These are phyloP conservation scores for Termitomyces sp. DNA, from an alignment of 768 basidiomycete species.

Conservation along the genomic window DNA sequence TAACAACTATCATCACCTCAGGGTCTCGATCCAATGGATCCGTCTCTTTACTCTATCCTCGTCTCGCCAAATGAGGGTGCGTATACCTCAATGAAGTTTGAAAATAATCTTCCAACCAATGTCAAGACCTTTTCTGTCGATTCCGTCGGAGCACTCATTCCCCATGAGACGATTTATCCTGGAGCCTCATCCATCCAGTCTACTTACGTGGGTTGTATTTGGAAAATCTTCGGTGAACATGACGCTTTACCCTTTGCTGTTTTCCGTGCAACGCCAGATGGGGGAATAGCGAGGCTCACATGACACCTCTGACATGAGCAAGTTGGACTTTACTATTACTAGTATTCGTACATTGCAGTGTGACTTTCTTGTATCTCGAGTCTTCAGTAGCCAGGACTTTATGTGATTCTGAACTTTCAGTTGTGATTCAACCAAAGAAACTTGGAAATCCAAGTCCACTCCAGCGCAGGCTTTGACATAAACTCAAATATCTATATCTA, in stretches of 20 bases:
- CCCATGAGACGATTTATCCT: neutral
- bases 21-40: neutral
- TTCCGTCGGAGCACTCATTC: neutral
- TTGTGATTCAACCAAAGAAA: no score
- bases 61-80: neutral
- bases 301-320: no score
- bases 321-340: no score
- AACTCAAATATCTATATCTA: no score
- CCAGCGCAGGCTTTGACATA: no score
- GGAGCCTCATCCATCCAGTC: slow-evolving; percentile 1
- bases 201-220: slow-evolving; percentile 6
- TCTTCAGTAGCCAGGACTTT: neutral
- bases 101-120: slow-evolving; percentile 5
- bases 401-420: neutral
- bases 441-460: no score
- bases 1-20: neutral
- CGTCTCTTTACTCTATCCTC: neutral
- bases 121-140: slow-evolving; percentile 5
- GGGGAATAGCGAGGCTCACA: neutral
- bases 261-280: neutral
- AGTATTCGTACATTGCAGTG: neutral
- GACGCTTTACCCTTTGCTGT: slow-evolving; percentile 1
- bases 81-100: slow-evolving; percentile 9
- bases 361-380: neutral
- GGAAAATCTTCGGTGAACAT: neutral